Base-by-base conservation (phyloP, 139 green algal genomes). In the Asterochloris sp. region DNA sequence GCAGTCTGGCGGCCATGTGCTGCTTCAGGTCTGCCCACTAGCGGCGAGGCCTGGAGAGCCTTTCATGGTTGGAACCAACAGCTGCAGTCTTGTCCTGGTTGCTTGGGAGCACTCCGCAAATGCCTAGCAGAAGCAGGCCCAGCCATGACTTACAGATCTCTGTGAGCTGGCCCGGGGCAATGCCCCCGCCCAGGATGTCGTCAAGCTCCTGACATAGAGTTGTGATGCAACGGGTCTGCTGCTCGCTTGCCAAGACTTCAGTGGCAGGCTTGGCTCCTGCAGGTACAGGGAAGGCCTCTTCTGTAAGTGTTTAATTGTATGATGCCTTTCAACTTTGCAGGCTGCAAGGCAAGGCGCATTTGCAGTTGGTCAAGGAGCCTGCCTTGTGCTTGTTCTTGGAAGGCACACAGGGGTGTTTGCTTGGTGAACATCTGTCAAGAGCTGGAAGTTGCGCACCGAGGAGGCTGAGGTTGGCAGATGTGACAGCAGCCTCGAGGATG, bases 141-240 rank as follows among this genome's bases (percentile, higher is more conserved):
- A 26, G 21, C 17, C 4, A 21, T 62, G 26, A 76, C 87, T 85
- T 61, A 91, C 93, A 96, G 38, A 96, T 91, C 83, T 96, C 93
- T 10, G 92, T 95, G 63, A 96, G 78, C 23, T 92, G 85, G 14
- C 92, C 88, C 4, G 82, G 78, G 0, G 85, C 79, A 24, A 96
- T 84, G 15, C 93, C 93, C 0, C 90, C 91, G 11, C 92, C 93
- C 19, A 96, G 85, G 29, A 95, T 66, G 10, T 21, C 38, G 69
- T 96, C 93, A 63, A 95, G n/a, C 16, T 86, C 86, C 13, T 47
- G 13, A 17, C 85, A 91, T 77, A 92, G 92, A 0, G 88, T 95
- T 28, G 90, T 86, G 82, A 94, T 90, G 10, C 82, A 64, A 11
- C 69, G 67, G 27, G 75, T 73, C 14, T 24, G 27, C 11, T 15